phyloP scores from a whole-genome alignment of 2,329 filamentous ascomycete species.

The Fusarium hostae region DNA sequence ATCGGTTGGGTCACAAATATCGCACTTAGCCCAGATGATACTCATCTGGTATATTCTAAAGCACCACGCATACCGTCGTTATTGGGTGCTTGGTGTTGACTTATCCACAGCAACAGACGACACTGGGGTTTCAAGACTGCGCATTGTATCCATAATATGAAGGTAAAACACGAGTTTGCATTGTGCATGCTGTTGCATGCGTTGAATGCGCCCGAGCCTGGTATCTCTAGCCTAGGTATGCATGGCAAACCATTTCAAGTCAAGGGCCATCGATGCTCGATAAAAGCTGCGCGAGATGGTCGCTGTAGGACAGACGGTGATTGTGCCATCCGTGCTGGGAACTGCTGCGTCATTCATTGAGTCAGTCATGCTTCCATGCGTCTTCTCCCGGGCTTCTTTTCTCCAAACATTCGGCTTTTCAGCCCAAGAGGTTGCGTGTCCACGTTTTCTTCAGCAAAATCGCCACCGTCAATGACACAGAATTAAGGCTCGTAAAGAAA shows the following conservation, averaged over 20 bases:
- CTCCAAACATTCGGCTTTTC: constrained; percentile 3
- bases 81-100: constrained; percentile 26
- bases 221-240: constrained; percentile 4
- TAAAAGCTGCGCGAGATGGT: not conserved
- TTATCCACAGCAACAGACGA: constrained; percentile 24
- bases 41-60: not conserved
- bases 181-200: constrained; percentile 15
- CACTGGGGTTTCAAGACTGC: constrained; percentile 12
- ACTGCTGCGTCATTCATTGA: constrained; percentile 33
- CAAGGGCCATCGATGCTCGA: not conserved
- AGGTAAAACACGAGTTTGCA: constrained; percentile 18
- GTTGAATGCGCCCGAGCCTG: constrained; percentile 10
- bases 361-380: constrained; percentile 22
- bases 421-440: constrained; percentile 19
- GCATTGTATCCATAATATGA: constrained; percentile 1
- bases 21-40: not conserved
- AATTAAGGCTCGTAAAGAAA: not conserved
- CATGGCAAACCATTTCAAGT: constrained; percentile 12
- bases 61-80: constrained; percentile 4
- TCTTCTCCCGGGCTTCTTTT: constrained; percentile 30
- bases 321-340: not conserved
- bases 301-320: constrained; percentile 1
- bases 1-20: constrained; percentile 6
- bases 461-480: constrained; percentile 30
- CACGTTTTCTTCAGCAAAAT: constrained; percentile 19